Percentiles rank a stretch among this genome's conserved stretches.
These are phyloP conservation scores for Oidiodendron maius DNA, from an alignment of 495 filamentous ascomycete genomes.

Conservation along the genomic window DNA sequence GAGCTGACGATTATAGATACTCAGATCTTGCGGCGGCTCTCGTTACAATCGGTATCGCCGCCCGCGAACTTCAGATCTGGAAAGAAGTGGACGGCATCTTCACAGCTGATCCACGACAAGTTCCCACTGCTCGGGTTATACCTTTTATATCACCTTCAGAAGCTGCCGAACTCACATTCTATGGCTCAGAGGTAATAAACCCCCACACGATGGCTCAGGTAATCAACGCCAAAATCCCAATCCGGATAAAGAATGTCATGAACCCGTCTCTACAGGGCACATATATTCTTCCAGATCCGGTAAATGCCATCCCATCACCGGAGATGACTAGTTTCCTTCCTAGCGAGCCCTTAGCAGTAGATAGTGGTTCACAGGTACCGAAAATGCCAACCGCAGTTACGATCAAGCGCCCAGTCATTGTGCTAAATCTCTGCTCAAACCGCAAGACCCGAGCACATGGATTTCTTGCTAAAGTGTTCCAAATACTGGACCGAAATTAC, in stretches of 20 bases:
- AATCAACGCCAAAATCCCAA: constrained; percentile 28
- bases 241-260: constrained; percentile 36
- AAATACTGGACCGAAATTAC: constrained; percentile 27
- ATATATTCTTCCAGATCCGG: constrained; percentile 31
- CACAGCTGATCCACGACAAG: constrained; percentile 49
- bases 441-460: constrained; percentile 31
- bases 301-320: constrained; percentile 7
- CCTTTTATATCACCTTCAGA: constrained; percentile 44
- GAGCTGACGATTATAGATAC: too few relatives aligned
- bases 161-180: constrained; percentile 49
- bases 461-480: constrained; percentile 31
- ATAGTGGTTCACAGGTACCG: constrained; percentile 25
- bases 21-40: constrained; percentile 49
- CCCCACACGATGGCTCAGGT: constrained; percentile 40
- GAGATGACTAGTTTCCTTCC: constrained; percentile 7
- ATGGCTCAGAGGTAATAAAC: constrained; percentile 43
- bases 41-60: constrained; percentile 38
- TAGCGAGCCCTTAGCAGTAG: neutral
- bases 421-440: constrained; percentile 34
- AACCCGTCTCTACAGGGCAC: constrained; percentile 32
- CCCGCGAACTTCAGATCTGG: constrained; percentile 48
- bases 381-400: constrained; percentile 33
- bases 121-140: constrained; percentile 42
- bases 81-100: constrained; percentile 54
- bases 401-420: constrained; percentile 30